Evolutionary conservation across 2,329 filamentous ascomycete species (phyloP).

Genomic region (Bipolaris oryzae): DNA sequence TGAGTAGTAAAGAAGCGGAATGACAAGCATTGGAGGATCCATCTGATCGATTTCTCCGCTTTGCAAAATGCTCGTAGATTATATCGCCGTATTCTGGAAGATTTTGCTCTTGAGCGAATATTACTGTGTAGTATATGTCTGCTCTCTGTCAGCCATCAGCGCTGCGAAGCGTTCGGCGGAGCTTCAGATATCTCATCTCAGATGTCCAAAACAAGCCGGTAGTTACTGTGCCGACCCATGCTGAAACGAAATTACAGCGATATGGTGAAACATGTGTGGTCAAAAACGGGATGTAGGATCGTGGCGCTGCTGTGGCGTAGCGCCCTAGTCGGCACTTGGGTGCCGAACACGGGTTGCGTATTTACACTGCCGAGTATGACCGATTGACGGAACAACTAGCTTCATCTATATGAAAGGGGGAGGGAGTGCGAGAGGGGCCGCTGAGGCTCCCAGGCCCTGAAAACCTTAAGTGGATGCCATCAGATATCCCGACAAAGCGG

Average conservation of each 20-base stretch:
- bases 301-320: conserved; percentile 12
- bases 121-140: too few relatives aligned
- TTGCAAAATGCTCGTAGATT: neutral
- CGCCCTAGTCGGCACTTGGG: conserved; percentile 1
- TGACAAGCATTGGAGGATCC: neutral
- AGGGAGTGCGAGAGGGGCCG: neutral
- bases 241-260: conserved; percentile 17
- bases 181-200: too few relatives aligned
- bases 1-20: conserved; percentile 4
- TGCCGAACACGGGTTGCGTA: neutral
- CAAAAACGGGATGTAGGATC: conserved; percentile 12
- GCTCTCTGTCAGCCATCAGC: too few relatives aligned
- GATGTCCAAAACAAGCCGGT: too few relatives aligned
- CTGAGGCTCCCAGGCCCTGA: too few relatives aligned
- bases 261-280: conserved; percentile 28
- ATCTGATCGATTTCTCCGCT: neutral
- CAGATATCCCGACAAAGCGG: neutral
- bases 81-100: too few relatives aligned
- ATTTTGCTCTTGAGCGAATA: too few relatives aligned
- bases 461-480: neutral
- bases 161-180: too few relatives aligned
- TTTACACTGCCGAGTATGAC: neutral
- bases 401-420: neutral
- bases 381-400: conserved; percentile 30
- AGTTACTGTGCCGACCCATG: neutral